Evolutionary conservation across 2,329 filamentous ascomycete species (phyloP), one percentile per base, ranked within the genome.

Genomic region (Lasiodiplodia gonubiensis): DNA sequence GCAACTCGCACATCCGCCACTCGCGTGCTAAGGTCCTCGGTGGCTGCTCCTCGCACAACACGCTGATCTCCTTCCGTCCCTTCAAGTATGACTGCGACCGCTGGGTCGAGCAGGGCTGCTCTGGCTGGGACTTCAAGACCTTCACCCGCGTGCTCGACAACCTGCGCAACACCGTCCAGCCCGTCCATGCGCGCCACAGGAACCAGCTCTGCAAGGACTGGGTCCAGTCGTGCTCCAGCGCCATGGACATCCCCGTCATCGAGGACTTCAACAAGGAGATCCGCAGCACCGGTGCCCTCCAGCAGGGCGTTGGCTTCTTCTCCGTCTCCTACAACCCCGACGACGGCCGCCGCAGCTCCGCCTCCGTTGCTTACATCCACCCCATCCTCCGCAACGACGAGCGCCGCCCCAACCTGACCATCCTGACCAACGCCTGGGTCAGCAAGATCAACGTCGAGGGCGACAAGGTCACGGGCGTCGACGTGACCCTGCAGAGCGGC

Each of bases 151-250:
- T 93, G 53, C 84, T 95, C 72, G 90, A 95, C 83, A 92, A 92
- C 80, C 85, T 97, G 73, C 90, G 91, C 78, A 96, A 95, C 84
- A 93, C 91, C n/a, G 87, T 96, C 70, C 92, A 96, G 81, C 93
- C 93, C 11, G 92, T 97, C 39, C 92, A 97, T 79, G 86, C 88
- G 68, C 88, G 90, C 68, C 93, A 97, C 82, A 87, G 92, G 72
- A 97, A 97, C 82, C 91, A 97, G 84, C 86, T 97, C 63, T 96
- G 92, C 85, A 88, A 92, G 79, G 93, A 97, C 80, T 97, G 93
- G 93, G 86, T 97, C 67, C 82, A 90, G 74, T 88, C 92, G 37
- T 95, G 92, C 85, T 90, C 91, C 70, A 86, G 85, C 33, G 91
- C 93, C 27, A 86, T 96, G 80, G 82, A 90, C 76, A 93, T 97